Evolutionary conservation across 2,329 filamentous ascomycete species (phyloP).

Genomic region (Phaeosphaeriaceae sp.): DNA sequence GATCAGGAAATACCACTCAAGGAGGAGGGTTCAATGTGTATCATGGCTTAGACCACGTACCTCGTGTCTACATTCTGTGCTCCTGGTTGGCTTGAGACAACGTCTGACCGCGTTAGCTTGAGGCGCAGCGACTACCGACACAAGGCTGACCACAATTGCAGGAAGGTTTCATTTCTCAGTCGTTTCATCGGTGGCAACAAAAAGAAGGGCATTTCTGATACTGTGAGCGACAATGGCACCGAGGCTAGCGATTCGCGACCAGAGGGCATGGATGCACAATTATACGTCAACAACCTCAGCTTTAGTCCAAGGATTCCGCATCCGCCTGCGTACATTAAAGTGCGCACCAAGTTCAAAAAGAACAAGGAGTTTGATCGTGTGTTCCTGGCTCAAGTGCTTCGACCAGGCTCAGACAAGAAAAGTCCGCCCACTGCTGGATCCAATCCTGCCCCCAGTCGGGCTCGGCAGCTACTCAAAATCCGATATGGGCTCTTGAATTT

Average conservation of each 20-base stretch:
- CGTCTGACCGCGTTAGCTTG: constrained; percentile 40
- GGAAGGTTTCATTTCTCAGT: constrained; percentile 90
- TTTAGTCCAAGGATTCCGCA: constrained; percentile 88
- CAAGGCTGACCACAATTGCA: constrained; percentile 48
- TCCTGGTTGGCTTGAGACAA: constrained; percentile 10
- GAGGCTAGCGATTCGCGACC: constrained; percentile 71
- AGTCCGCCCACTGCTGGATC: constrained; percentile 29
- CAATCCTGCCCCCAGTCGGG: constrained; percentile 42
- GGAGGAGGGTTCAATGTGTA: background rate
- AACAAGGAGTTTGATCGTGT: constrained; percentile 81
- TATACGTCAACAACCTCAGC: constrained; percentile 75
- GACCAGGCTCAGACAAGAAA: constrained; percentile 55
- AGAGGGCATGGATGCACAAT: constrained; percentile 81
- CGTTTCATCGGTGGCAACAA: constrained; percentile 78
- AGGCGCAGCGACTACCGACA: constrained; percentile 25
- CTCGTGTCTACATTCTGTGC: background rate
- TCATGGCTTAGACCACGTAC: constrained; percentile 2
- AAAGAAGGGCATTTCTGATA: constrained; percentile 67
- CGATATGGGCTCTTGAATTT: constrained; percentile 92
- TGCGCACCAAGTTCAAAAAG: constrained; percentile 81
- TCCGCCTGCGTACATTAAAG: constrained; percentile 88
- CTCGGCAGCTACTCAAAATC: constrained; percentile 57
- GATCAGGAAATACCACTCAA: background rate
- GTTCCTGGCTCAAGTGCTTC: constrained; percentile 91
- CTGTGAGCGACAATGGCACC: constrained; percentile 67